Base-by-base conservation (phyloP, 208 protist genomes). In the Porcisia deanei region DNA sequence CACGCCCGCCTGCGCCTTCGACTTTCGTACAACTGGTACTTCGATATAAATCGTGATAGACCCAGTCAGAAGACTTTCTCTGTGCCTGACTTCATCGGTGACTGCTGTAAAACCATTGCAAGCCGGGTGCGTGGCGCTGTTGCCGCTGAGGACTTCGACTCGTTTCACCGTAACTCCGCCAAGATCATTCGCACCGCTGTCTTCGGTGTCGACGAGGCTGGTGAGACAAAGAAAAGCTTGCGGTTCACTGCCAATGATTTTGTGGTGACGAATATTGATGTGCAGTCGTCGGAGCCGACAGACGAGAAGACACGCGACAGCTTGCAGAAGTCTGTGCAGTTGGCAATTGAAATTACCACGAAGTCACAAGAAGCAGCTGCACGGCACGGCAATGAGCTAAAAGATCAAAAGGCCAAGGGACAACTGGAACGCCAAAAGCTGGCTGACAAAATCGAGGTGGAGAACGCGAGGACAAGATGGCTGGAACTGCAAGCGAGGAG, bases 331-430 rank as follows among this genome's bases (percentile, higher is more conserved):
- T 98, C 96, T 1, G 98, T 99, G 67, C 98, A 99, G 88, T 91
- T 99, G 1, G 98, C 98, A 37, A 99, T 99, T 85, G 96, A 99
- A 84, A 99, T 99, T 73, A 99, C 97, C 1, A 99, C 98, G 71
- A 98, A 99, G 79, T 98, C 98, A 22, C 97, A 99, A 83, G 97
- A 99, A 66, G 94, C 95, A 7, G 82, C 93, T 10, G 97, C 97
- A 12, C 88, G 93, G n/a, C 95, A 98, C 74, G 92, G 93, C 43
- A 95, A 94, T 70, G 91, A 98, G 85, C 88, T 96, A 45, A 91
- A 97, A 68, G 96, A 98, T 65, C 95, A 98, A 82, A 82, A 97
- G 79, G 97, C 98, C 5, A 84, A 92, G 69, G 94, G 94, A 45
- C 77, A 94, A 65, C 88, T 99, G 22, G 94, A 99, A 86, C 86